Base-by-base conservation (phyloP, 1,284 basidiomycete genomes). In the Cryptococcus deneoformans region DNA sequence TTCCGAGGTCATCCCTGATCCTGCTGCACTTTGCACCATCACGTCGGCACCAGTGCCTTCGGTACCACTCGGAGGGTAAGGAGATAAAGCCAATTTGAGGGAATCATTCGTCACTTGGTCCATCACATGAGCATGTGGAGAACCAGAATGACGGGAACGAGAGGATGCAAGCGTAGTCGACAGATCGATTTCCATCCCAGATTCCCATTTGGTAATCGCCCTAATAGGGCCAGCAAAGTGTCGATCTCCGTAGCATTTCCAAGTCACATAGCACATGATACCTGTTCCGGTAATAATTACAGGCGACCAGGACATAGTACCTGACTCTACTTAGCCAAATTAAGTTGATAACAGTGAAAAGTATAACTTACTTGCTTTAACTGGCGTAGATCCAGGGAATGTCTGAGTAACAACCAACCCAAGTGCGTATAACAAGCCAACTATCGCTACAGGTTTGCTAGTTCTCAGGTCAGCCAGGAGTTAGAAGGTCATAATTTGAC, bases 211-310 rank as follows among this genome's bases (percentile, higher is more conserved):
- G 0, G 77, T 78, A 35, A 78, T 56, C 0, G 75, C 71, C 53
- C 70, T 66, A 43, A 78, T 77, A 0, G 77, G 77, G 5, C 77
- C 77, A 20, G 72, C 72, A 58, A 77, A 78, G 55, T 78, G 68
- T 39, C 58, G 58, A 35, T 52, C 57, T 37, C 63, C 73, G 52
- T 73, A 75, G 34, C 59, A 59, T 38, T 61, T 59, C 73, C 73
- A 75, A 0, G 71, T 73, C 16, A 71, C 34, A 37, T 67, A 62
- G 35, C 64, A 73, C 14, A 70, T 56, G 5, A 66, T 6, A 3
- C 57, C 49, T 1, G 71, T 73, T 9, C 66, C 66, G 5, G 62
- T 64, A 1, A 75, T 60, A 12, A 76, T 62, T 38, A 76, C 67
- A 5, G 75, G 73, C 36, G 69, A 68, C 75, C 75, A 78, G 40